These are phyloP conservation scores for Schizopora paradoxa DNA, from an alignment of 1,284 basidiomycete species.

Conservation along the genomic window DNA sequence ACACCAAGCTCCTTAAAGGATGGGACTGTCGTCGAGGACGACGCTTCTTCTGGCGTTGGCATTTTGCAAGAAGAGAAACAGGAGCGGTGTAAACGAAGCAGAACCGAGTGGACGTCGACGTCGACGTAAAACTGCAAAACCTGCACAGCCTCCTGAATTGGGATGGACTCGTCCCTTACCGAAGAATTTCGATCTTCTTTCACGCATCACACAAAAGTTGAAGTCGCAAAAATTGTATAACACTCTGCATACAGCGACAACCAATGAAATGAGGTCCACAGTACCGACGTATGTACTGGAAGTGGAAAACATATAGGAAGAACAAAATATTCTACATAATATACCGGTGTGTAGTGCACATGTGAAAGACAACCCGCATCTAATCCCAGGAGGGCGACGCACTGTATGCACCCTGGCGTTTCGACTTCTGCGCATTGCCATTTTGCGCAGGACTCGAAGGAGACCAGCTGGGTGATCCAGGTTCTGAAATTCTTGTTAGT, in stretches of 20 bases:
- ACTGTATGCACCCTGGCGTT: slow-evolving; percentile 41
- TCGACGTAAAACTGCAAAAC: background rate
- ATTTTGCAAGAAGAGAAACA: slow-evolving; percentile 26
- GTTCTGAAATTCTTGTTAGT: slow-evolving; percentile 26
- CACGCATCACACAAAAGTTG: too few relatives aligned
- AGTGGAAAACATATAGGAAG: slow-evolving; percentile 1
- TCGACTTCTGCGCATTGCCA: slow-evolving; percentile 34
- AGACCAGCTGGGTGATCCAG: slow-evolving; percentile 77
- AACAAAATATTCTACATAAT: slow-evolving; percentile 13
- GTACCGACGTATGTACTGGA: too few relatives aligned
- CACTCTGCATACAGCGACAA: too few relatives aligned
- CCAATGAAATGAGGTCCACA: too few relatives aligned
- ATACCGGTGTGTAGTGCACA: slow-evolving; percentile 3
- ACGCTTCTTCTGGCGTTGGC: slow-evolving; percentile 54
- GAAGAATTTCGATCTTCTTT: too few relatives aligned
- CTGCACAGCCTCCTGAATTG: too few relatives aligned
- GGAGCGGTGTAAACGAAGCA: too few relatives aligned
- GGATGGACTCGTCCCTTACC: too few relatives aligned
- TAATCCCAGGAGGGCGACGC: slow-evolving; percentile 56
- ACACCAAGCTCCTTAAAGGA: slow-evolving; percentile 78
- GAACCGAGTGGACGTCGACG: too few relatives aligned
- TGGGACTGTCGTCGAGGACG: slow-evolving; percentile 41
- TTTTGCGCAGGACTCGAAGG: slow-evolving; percentile 65
- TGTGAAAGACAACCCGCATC: background rate
- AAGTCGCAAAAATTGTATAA: too few relatives aligned